Base-by-base conservation (phyloP, 1,139 yeast species). In the Magnusiomyces fungicola region DNA sequence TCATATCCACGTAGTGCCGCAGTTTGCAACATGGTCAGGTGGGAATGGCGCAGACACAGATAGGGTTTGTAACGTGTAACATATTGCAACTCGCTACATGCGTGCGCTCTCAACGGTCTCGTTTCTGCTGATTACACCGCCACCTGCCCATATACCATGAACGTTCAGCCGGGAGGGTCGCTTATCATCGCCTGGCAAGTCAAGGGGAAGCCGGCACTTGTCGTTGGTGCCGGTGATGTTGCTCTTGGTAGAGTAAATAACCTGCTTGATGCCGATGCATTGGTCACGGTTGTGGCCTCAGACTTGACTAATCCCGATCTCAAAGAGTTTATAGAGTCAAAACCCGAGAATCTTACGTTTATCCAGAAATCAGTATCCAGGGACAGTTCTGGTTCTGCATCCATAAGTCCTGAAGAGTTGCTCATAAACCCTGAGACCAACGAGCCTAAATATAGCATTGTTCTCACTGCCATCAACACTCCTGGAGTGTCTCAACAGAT, bases 151-250 rank as follows among this genome's bases (percentile, higher is more conserved):
- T n/a, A n/a, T n/a, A n/a, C n/a, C n/a, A 50, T 50, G 53, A 46
- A 50, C 38, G 46, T 47, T 25, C 49, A 43, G 29, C 51, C 64
- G 49, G 69, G 68, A 41, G 83, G 80, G 1, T 81, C 88, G 6
- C 69, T 83, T 21, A 71, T 83, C 53, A 69, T 84, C 14, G 90
- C 92, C 6, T 83, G 85, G 83, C 89, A 83, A 64, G 80, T 84
- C 37, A 73, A 73, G 55, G 69, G 72, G 56, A 78, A 76, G 52
- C 85, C 78, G 57, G 86, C 84, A 24, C 70, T 86, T 23, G 85
- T 86, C 1, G 77, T 86, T 43, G 95, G 95, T 0, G 86, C 83
- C 7, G 95, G 95, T 4, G 88, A 83, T 47, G 95, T 87, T 10
- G 96, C 90, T 0, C 70, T 80, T 16, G 78, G 89, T 36, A 68